Evolutionary conservation across 225 moss, liverwort and hornwort species (phyloP).

Genomic region (Anthoceros angustus): DNA sequence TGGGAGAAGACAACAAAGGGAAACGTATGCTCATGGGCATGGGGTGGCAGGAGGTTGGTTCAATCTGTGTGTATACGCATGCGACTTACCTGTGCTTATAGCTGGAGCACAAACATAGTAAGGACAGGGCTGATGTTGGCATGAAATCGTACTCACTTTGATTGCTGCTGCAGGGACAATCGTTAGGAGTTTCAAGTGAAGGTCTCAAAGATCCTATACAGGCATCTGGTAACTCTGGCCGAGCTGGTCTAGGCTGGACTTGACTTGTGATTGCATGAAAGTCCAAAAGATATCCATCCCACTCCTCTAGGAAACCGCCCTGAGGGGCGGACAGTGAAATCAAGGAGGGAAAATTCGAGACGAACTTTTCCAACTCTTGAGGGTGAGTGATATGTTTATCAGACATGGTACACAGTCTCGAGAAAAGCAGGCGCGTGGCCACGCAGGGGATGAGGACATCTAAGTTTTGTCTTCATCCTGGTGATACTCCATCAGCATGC

Average conservation of each 20-base stretch:
- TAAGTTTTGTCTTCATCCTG: conserved; percentile 60
- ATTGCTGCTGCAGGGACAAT: conserved; percentile 44
- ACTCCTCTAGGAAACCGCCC: too few species aligned
- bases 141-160: background rate
- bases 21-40: conserved; percentile 92
- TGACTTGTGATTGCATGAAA: background rate
- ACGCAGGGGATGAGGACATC: conserved; percentile 43
- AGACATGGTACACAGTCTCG: background rate
- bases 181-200: conserved; percentile 63
- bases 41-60: conserved; percentile 95
- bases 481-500: conserved; percentile 60
- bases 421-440: conserved; percentile 11
- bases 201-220: conserved; percentile 62
- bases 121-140: background rate
- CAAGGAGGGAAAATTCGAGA: background rate
- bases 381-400: background rate
- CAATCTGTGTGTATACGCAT: too few species aligned
- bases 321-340: background rate
- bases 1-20: conserved; percentile 78
- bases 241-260: conserved; percentile 79
- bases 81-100: background rate
- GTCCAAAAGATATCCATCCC: too few species aligned
- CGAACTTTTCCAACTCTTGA: background rate
- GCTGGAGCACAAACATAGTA: background rate
- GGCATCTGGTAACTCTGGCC: conserved; percentile 73